Conservation (phyloP, 352 stramenopile species). For the Pythium utonaiense region DNA sequence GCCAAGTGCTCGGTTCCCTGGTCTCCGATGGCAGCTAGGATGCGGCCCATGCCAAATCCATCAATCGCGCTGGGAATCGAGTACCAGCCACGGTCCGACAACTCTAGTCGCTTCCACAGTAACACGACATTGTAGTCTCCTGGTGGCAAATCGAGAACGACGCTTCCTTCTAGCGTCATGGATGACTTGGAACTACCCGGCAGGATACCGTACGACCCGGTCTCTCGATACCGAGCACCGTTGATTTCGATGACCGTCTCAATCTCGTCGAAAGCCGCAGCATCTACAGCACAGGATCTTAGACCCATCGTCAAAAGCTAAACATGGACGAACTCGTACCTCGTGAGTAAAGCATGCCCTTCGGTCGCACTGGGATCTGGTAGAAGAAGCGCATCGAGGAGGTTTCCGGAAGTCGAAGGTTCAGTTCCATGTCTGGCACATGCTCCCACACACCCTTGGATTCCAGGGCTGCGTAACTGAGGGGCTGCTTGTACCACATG, state of each 20-base stretch:
- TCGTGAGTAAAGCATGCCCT: constrained; percentile 45
- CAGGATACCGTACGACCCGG: constrained; percentile 56
- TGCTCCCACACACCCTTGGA: constrained; percentile 52
- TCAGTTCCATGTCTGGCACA: constrained; percentile 50
- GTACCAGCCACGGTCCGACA: constrained; percentile 60
- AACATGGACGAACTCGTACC: constrained; percentile 26
- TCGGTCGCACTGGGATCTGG: constrained; percentile 58
- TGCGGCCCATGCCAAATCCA: constrained; percentile 66
- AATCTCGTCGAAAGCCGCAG: constrained; percentile 51
- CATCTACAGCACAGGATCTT: constrained; percentile 33
- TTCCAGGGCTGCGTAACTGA: constrained; percentile 33
- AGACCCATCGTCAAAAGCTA: background rate
- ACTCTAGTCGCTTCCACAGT: constrained; percentile 49
- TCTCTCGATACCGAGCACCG: constrained; percentile 63
- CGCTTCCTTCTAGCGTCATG: constrained; percentile 51
- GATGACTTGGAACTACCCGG: constrained; percentile 51
- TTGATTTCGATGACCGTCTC: constrained; percentile 62
- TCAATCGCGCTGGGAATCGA: constrained; percentile 53
- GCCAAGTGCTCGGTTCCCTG: constrained; percentile 41
- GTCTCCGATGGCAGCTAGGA: constrained; percentile 54
- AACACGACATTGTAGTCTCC: constrained; percentile 60
- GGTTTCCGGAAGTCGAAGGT: constrained; percentile 44
- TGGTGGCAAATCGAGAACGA: constrained; percentile 59
- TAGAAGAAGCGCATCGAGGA: constrained; percentile 67
- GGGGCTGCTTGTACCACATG: constrained; percentile 64